Evolutionary conservation across 495 filamentous ascomycete species (phyloP), one percentile per base, ranked within the genome.

Genomic region (Cenococcum geophilum): DNA sequence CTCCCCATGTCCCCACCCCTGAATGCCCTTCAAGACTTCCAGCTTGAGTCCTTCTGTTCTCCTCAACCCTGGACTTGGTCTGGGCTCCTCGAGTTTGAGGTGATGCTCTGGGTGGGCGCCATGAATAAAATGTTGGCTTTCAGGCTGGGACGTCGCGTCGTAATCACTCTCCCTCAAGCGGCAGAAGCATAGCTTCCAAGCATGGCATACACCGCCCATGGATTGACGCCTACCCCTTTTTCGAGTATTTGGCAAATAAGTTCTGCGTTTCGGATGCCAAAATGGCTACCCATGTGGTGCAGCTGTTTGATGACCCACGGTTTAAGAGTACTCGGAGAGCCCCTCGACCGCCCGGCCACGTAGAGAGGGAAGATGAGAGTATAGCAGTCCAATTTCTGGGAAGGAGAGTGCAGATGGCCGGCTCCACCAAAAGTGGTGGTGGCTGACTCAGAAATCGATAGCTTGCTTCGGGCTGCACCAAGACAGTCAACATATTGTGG

Each of bases 171-270:
- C 27, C 27, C n/a, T 49, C 16, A 49, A 49, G 45, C 16, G 14
- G 22, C 45, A 18, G n/a, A 49, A 8, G 45, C 45, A 5, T 49
- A 76, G 54, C 73, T 69, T 6, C 74, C 74, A 34, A 75, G 65
- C 58, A 74, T 52, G 9, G 45, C 45, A 18, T 49, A 49, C 45
- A 49, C 45, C 9, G 18, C 45, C 45, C 45, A 49, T 9, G 45
- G 18, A 18, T 14, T 49, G 45, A 49, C 16, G n/a, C n/a, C 1
- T 22, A 9, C n/a, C 22, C n/a, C 45, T 49, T 22, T 22, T 49
- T 18, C 45, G 5, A 49, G 45, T 8, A 16, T 1, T 49, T 49
- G 45, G 22, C 18, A 8, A 14, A 49, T 14, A 8, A 49, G 18
- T n/a, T 49, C 18, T 9, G 45, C 45, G 45, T 49, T 49, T 18